Base-by-base conservation (phyloP, 306 rosid genomes). In the Herpetospermum pedunculosum region DNA sequence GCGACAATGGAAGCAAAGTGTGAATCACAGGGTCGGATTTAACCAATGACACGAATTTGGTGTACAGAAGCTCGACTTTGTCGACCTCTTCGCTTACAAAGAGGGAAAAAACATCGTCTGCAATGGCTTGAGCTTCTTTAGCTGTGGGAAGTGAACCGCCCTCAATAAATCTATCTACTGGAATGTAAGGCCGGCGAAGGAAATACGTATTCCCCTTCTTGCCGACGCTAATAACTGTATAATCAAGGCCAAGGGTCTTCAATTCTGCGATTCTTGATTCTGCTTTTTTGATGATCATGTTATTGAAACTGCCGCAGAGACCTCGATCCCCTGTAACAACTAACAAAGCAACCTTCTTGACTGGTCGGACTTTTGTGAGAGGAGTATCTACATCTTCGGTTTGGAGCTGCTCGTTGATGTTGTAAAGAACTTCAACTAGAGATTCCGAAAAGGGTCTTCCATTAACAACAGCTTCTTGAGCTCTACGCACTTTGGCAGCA, bases 121-220 rank as follows among this genome's bases (percentile, higher is more conserved):
- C 98, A 10, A 92, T 92, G 44, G 98, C 85, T 40, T 92, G 98
- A 34, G 98, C 96, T 73, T 92, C 98, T 77, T 92, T 92, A 1
- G 96, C 96, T 3, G 98, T 92, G 0, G 98, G 96, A 13, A 84
- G 88, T 0, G 62, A 0, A 0, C 88, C 88, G 6, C 91, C 87
- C 59, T 90, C 98, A 3, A 92, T 81, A 32, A 82, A 90, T 80
- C 77, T 80, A 75, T 90, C 96, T 8, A 92, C 96, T 0, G 96
- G 96, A 48, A 92, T 92, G 49, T 85, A 84, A 62, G 98, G 98
- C 73, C 98, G 77, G 52, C 96, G 87, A 5, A 16, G 21, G 79
- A 92, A 92, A 77, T 90, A 90, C 2, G 88, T 0, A 80, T 92
- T 92, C 18, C 98, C 98, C 84, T 92, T 92, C 53, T 83, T 92